Evolutionary conservation across 768 basidiomycete species (phyloP).

Genomic region (Hericium erinaceus): DNA sequence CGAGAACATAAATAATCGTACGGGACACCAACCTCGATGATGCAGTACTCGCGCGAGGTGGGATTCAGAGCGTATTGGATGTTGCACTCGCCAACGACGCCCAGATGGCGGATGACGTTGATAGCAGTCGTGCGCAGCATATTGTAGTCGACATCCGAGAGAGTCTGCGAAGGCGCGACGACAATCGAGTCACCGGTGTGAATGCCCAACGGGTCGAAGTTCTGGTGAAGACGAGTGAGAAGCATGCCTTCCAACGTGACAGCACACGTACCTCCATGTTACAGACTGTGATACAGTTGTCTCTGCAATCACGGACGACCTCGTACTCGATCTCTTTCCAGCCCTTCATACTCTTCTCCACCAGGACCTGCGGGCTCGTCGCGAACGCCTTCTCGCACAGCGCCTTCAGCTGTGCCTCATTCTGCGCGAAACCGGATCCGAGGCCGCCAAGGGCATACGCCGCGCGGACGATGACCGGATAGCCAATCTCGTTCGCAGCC

Average conservation of each 20-base stretch:
- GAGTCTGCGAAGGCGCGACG: slow-evolving; percentile 93
- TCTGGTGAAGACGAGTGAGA: slow-evolving; percentile 39
- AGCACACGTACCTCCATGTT: slow-evolving; percentile 88
- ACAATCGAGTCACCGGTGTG: slow-evolving; percentile 99
- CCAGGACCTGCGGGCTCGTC: slow-evolving; percentile 95
- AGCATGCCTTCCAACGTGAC: not conserved
- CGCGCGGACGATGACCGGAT: slow-evolving; percentile 93
- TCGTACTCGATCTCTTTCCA: slow-evolving; percentile 99
- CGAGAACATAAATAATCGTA: not conserved
- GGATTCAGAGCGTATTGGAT: slow-evolving; percentile 99
- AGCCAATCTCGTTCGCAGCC: slow-evolving; percentile 87
- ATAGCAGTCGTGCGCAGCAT: slow-evolving; percentile 98
- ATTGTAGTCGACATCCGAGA: slow-evolving; percentile 98
- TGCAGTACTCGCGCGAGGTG: slow-evolving; percentile 91
- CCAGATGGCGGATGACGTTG: slow-evolving; percentile 97
- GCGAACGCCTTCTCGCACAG: slow-evolving; percentile 94
- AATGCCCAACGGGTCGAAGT: slow-evolving; percentile 97
- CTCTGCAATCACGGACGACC: slow-evolving; percentile 93
- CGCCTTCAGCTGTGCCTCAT: slow-evolving; percentile 81
- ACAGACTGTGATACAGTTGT: slow-evolving; percentile 99
- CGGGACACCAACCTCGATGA: slow-evolving; percentile 73
- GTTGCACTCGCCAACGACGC: slow-evolving; percentile 97
- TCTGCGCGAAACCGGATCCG: slow-evolving; percentile 95
- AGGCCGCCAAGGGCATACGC: slow-evolving; percentile 98
- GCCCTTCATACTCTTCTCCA: slow-evolving; percentile 99